Evolutionary conservation across 495 filamentous ascomycete species (phyloP).

Genomic region (Annulohypoxylon moriforme): DNA sequence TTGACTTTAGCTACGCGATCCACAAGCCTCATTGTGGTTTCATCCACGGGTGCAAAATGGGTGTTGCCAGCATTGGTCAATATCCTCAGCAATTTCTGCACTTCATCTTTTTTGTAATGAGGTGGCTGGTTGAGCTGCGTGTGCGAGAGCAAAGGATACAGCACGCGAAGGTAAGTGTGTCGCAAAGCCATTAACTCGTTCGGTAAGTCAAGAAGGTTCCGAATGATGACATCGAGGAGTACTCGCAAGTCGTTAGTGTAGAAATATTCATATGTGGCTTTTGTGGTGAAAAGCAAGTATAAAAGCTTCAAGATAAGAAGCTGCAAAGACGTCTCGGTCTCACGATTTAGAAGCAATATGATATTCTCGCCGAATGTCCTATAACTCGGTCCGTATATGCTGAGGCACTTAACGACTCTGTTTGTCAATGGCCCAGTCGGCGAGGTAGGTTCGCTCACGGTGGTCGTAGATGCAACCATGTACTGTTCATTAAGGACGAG

Average conservation of each 20-base stretch:
- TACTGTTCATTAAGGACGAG: conserved; percentile 98
- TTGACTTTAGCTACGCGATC: conserved; percentile 82
- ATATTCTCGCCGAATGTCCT: conserved; percentile 98
- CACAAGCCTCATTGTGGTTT: conserved; percentile 87
- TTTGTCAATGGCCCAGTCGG: conserved; percentile 76
- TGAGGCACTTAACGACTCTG: conserved; percentile 89
- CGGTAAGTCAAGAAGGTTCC: conserved; percentile 92
- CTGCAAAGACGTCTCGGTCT: conserved; percentile 92
- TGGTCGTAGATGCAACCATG: conserved; percentile 79
- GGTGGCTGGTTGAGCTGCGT: conserved; percentile 87
- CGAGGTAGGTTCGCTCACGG: conserved; percentile 64
- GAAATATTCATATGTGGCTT: conserved; percentile 94
- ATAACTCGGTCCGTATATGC: conserved; percentile 78
- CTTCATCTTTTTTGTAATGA: conserved; percentile 91
- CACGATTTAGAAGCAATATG: conserved; percentile 93
- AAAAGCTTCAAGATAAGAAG: conserved; percentile 94
- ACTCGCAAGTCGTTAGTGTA: conserved; percentile 97
- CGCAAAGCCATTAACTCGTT: conserved; percentile 81
- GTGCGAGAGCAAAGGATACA: conserved; percentile 89
- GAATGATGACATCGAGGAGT: conserved; percentile 93
- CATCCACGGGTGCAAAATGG: conserved; percentile 92
- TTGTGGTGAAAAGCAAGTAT: conserved; percentile 93
- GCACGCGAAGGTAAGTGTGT: conserved; percentile 97
- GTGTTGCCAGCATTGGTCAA: conserved; percentile 69
- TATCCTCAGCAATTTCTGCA: conserved; percentile 77